Conservation (phyloP, 2,329 filamentous ascomycete species). For the Cryphonectria nitschkei region DNA sequence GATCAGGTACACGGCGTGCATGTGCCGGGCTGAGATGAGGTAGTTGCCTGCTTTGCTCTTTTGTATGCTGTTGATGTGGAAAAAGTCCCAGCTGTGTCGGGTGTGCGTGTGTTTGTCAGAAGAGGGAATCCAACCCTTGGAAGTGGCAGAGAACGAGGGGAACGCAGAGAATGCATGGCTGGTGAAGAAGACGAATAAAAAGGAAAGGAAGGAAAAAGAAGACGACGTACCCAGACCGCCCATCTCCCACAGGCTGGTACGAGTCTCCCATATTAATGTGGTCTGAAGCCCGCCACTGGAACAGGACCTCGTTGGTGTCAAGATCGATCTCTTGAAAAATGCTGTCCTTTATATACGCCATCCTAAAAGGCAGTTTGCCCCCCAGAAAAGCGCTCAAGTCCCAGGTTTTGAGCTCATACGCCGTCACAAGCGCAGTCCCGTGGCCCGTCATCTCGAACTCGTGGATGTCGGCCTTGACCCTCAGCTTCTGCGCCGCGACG, state of each 20-base stretch:
- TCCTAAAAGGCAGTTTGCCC: conserved; percentile 26
- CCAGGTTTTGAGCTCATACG: conserved; percentile 38
- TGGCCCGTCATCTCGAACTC: conserved; percentile 47
- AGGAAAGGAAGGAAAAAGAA: background rate
- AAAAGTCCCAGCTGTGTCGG: conserved; percentile 41
- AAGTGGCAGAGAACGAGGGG: too few species aligned
- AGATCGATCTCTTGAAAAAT: conserved; percentile 45
- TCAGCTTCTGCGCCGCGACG: conserved; percentile 4
- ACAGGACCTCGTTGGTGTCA: conserved; percentile 41
- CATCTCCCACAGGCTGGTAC: conserved; percentile 20
- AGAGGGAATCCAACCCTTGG: background rate
- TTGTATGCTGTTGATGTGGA: conserved; percentile 43
- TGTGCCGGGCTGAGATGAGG: conserved; percentile 41
- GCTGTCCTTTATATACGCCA: conserved; percentile 39
- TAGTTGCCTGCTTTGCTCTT: conserved; percentile 43
- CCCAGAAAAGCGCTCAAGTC: conserved; percentile 33
- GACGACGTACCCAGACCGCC: conserved; percentile 6
- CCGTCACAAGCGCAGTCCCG: conserved; percentile 46
- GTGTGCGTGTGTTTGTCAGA: background rate
- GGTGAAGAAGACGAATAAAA: background rate
- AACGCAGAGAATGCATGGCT: background rate
- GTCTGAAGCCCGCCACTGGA: conserved; percentile 42
- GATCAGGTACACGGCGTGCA: conserved; percentile 38
- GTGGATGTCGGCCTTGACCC: conserved; percentile 41
- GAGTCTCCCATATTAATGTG: conserved; percentile 34